Base-by-base conservation (phyloP, 2,329 filamentous ascomycete species). In the Madurella mycetomatis region DNA sequence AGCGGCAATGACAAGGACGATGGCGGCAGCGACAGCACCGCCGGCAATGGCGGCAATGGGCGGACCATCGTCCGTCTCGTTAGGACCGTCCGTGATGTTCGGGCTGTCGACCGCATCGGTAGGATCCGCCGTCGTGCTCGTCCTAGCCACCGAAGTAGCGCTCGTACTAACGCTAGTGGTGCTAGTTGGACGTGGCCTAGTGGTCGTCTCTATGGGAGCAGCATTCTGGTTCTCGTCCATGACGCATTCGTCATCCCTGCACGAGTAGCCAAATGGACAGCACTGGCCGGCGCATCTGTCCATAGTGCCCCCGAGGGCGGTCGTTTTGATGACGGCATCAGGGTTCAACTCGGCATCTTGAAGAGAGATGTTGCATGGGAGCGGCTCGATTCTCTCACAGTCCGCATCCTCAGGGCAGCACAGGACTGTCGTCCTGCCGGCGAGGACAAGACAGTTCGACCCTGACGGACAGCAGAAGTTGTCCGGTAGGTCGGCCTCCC, bases 221-320 rank as follows among this genome's bases (percentile, higher is more conserved):
- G 60, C 66, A 51, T 68, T 72, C 64, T 86, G 80, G 63, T 86
- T 76, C 15, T 70, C 58, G 57, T 83, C 68, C 61, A 72, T 74
- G 11, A 74, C 66, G 62, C 87, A 90, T 57, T 72, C 54, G 47
- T 69, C 67, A 41, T 71, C 71, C 49, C 66, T 69, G 70, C 88
- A 92, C 1, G 73, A 72, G 70, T 86, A 91, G 2, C 88, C 88
- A 68, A 85, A 85, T 0, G 88, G 87, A 66, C 88, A 92, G 70
- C 87, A 92, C n/a, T 62, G 51, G 16, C 63, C 66, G 13, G 79
- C 84, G 62, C 88, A 91, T 17, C 70, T 75, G 1, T 72, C 69
- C 13, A 91, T 73, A 11, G 73, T 70, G 9, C 78, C 75, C 16
- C 75, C 74, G 31, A 87, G 79, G 9, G 82, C 77, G 9, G 81